Percentiles rank a stretch among this genome's conserved stretches.
phyloP scores from a whole-genome alignment of 768 basidiomycete species.

The Panus rudis region DNA sequence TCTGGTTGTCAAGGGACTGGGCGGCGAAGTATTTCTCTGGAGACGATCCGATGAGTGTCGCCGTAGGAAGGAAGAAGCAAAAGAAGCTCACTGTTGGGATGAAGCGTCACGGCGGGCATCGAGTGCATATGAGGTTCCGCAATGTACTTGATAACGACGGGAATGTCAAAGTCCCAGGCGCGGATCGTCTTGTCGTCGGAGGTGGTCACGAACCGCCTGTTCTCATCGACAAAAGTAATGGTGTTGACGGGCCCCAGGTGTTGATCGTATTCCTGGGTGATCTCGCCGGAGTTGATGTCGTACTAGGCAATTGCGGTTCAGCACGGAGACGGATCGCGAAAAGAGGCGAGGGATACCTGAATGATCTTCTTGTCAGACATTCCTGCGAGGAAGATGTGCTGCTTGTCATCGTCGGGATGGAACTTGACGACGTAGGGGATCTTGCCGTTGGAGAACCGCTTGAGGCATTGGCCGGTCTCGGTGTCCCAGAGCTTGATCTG shows the following conservation, averaged over 20 bases:
- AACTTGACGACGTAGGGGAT: constrained; percentile 94
- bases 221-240: constrained; percentile 98
- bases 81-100: constrained; percentile 80
- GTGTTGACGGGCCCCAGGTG: constrained; percentile 98
- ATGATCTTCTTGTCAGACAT: constrained; percentile 99
- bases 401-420: constrained; percentile 95
- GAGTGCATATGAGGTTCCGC: constrained; percentile 99
- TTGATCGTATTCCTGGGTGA: constrained; percentile 97
- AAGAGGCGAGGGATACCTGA: constrained; percentile 54
- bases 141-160: constrained; percentile 98
- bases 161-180: constrained; percentile 99
- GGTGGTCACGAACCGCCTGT: constrained; percentile 93
- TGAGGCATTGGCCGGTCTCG: constrained; percentile 95
- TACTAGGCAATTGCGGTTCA: constrained; percentile 45
- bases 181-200: constrained; percentile 99
- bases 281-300: constrained; percentile 91
- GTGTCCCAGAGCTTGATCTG: constrained; percentile 99
- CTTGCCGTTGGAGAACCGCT: constrained; percentile 96
- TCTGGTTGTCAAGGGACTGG: constrained; percentile 97
- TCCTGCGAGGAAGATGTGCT: constrained; percentile 92
- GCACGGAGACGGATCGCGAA: constrained; percentile 1
- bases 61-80: constrained; percentile 3
- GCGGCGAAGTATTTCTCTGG: constrained; percentile 94
- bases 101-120: constrained; percentile 95
- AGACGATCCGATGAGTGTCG: constrained; percentile 1